These are phyloP conservation scores for Vicia sativa DNA, from an alignment of 306 rosid genomes.

Conservation along the genomic window DNA sequence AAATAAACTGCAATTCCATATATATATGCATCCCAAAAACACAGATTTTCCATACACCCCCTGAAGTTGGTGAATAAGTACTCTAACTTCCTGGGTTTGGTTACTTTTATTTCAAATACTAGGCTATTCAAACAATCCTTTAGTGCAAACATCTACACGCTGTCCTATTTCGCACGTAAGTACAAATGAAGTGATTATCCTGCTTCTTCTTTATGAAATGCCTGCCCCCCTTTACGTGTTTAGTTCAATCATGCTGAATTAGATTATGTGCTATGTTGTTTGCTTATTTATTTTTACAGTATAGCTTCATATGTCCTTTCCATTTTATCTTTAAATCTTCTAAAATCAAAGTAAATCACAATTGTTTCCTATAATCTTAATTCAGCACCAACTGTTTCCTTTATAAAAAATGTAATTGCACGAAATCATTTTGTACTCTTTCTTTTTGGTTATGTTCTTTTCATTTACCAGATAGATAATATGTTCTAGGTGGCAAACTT, in stretches of 20 bases:
- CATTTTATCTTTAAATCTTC: neutral
- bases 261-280: neutral
- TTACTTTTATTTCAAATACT: neutral
- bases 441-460: slow-evolving; percentile 9
- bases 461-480: slow-evolving; percentile 15
- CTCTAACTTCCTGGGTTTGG: neutral
- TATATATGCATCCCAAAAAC: neutral
- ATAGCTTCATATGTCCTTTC: neutral
- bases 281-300: neutral
- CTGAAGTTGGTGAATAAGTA: neutral
- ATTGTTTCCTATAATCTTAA: neutral
- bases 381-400: neutral
- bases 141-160: neutral
- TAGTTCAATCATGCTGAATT: neutral
- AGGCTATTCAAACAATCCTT: too few relatives aligned
- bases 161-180: neutral
- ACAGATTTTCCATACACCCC: neutral
- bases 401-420: neutral
- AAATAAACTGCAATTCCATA: neutral
- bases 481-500: slow-evolving; percentile 88
- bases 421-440: neutral
- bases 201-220: neutral
- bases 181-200: neutral
- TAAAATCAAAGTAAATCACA: neutral
- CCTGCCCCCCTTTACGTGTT: neutral